Conservation (phyloP, 1,139 yeast genomes). For the Lodderomyces pseudojiufengensis region DNA sequence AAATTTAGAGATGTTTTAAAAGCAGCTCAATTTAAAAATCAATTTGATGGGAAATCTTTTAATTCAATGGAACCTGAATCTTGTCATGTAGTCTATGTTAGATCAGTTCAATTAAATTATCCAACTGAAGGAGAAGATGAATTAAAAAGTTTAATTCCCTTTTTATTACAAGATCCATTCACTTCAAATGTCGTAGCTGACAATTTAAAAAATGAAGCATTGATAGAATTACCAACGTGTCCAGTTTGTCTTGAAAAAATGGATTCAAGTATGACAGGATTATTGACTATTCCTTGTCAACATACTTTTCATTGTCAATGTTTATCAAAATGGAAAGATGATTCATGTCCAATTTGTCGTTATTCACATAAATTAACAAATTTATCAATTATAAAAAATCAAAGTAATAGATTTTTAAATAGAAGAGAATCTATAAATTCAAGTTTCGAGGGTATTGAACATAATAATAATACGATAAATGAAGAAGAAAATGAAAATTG, state of each 20-base stretch:
- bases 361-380: constrained; percentile 54
- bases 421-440: constrained; percentile 2
- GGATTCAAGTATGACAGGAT: constrained; percentile 79
- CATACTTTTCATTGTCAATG: constrained; percentile 94
- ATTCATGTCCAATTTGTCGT: constrained; percentile 88
- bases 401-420: constrained; percentile 2
- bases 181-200: constrained; percentile 24
- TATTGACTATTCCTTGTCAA: constrained; percentile 86
- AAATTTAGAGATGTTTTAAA: constrained; percentile 58
- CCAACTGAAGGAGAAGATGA: constrained; percentile 16
- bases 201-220: constrained; percentile 6
- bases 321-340: constrained; percentile 85
- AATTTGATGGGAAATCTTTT: constrained; percentile 71
- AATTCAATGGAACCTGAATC: constrained; percentile 87
- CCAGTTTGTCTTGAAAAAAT: constrained; percentile 91
- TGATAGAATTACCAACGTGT: constrained; percentile 80
- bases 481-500: constrained; percentile 25
- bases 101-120: constrained; percentile 42
- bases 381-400: constrained; percentile 3
- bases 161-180: constrained; percentile 72
- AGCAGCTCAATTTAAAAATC: constrained; percentile 62
- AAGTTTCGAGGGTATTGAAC: neutral
- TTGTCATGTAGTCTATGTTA: constrained; percentile 73
- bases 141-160: constrained; percentile 49
- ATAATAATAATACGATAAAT: constrained; percentile 17